These are phyloP conservation scores for Gillenia trifoliata DNA, from an alignment of 306 rosid species.

Conservation along the genomic window DNA sequence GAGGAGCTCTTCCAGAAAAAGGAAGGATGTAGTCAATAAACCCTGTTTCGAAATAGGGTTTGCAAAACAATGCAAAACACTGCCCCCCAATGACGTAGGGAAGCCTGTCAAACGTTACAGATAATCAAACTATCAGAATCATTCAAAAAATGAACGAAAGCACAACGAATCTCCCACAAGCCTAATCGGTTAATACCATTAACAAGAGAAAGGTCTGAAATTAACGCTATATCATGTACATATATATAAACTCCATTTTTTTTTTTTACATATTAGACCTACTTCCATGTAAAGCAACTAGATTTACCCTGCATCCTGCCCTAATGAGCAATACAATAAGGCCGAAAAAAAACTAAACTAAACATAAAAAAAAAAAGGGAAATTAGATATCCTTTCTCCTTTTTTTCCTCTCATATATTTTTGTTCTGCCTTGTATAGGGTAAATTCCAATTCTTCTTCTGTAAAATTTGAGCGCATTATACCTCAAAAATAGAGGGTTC, in stretches of 20 bases:
- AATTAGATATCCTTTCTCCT: constrained; percentile 15
- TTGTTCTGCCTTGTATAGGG: constrained; percentile 21
- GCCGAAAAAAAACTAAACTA: neutral
- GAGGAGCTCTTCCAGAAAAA: constrained; percentile 31
- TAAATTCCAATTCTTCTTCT: constrained; percentile 32
- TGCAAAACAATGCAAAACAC: constrained; percentile 33
- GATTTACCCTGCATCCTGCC: constrained; percentile 29
- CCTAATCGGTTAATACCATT: neutral
- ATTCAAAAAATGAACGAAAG: constrained; percentile 1
- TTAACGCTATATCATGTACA: constrained; percentile 38
- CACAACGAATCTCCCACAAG: constrained; percentile 6
- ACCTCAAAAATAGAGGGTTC: constrained; percentile 40
- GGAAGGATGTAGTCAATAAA: constrained; percentile 38
- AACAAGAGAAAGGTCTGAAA: neutral
- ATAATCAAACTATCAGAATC: constrained; percentile 41
- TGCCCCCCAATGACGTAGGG: constrained; percentile 55
- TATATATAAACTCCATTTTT: constrained; percentile 19
- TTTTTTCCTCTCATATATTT: neutral
- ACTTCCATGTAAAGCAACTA: constrained; percentile 29
- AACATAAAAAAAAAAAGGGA: constrained; percentile 7
- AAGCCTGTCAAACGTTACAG: constrained; percentile 59
- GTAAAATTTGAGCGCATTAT: constrained; percentile 43
- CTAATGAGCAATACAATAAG: constrained; percentile 15
- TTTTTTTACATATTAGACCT: constrained; percentile 38
- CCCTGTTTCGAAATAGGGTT: constrained; percentile 23